Conservation (phyloP, 371 early-diverging fungal genomes). For the Rhizopus microsporus region DNA sequence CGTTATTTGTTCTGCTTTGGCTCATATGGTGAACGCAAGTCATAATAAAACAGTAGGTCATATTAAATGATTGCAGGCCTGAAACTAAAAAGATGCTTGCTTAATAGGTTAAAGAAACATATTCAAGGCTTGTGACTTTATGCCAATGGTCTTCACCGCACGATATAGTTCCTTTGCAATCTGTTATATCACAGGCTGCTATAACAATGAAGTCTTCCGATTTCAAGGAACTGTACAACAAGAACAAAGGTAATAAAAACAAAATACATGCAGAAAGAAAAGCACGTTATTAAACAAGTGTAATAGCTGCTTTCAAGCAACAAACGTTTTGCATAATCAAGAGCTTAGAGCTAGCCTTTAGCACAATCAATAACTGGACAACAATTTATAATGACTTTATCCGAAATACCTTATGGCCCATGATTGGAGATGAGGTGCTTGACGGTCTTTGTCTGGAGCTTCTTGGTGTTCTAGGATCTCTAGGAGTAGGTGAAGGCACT, state of each 20-base stretch:
- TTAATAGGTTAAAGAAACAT: neutral
- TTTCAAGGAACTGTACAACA: neutral
- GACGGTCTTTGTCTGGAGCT: neutral
- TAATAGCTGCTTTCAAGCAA: neutral
- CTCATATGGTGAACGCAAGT: neutral
- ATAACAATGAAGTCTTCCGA: neutral
- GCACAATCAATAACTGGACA: neutral
- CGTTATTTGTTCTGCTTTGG: neutral
- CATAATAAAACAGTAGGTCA: slow-evolving; percentile 1
- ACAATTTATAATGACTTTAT: neutral
- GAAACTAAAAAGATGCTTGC: neutral
- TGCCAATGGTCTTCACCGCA: neutral
- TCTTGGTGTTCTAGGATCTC: neutral
- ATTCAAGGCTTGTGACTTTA: neutral
- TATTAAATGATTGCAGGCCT: neutral
- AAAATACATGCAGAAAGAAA: neutral
- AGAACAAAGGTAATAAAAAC: neutral
- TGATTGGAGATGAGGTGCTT: neutral
- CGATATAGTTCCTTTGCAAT: neutral
- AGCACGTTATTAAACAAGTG: neutral
- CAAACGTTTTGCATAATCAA: neutral
- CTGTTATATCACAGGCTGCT: neutral
- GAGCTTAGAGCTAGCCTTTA: neutral
- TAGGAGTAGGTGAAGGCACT: neutral
- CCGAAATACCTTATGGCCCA: neutral